These are phyloP conservation scores for Apodospora peruviana DNA, from an alignment of 495 filamentous ascomycete genomes.

Conservation along the genomic window DNA sequence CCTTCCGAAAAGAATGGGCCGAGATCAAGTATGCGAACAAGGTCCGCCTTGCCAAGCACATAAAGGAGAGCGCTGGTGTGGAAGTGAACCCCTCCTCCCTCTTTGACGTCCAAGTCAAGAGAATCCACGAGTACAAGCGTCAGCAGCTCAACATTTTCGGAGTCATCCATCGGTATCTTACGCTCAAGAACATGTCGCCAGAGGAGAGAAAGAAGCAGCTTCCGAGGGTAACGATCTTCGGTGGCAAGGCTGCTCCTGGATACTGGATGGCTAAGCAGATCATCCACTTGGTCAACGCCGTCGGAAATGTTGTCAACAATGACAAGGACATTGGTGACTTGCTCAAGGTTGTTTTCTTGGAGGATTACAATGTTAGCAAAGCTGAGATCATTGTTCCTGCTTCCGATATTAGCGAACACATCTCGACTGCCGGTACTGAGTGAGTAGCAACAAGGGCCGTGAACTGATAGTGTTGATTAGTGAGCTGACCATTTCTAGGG, in stretches of 20 bases:
- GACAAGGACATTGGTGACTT: slow-evolving; percentile 89
- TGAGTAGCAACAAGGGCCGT: slow-evolving; percentile 29
- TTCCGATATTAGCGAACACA: slow-evolving; percentile 95
- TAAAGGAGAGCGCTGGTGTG: slow-evolving; percentile 72
- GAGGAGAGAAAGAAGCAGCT: slow-evolving; percentile 83
- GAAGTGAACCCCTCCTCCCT: slow-evolving; percentile 81
- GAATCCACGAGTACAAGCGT: slow-evolving; percentile 98
- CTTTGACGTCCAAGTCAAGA: slow-evolving; percentile 97
- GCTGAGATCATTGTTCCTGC: slow-evolving; percentile 94
- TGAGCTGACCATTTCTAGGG: slow-evolving; percentile 24
- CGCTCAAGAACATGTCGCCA: slow-evolving; percentile 75
- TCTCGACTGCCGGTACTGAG: slow-evolving; percentile 96
- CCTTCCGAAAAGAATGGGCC: slow-evolving; percentile 85
- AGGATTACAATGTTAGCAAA: slow-evolving; percentile 99
- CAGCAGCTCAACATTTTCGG: slow-evolving; percentile 99
- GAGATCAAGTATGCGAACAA: slow-evolving; percentile 72
- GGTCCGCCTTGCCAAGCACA: slow-evolving; percentile 80
- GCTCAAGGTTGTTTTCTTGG: slow-evolving; percentile 93
- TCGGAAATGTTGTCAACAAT: slow-evolving; percentile 85
- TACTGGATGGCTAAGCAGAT: slow-evolving; percentile 99
- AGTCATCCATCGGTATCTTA: slow-evolving; percentile 90
- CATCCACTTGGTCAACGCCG: slow-evolving; percentile 92
- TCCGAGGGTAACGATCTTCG: slow-evolving; percentile 94
- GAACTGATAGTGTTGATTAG: background rate
- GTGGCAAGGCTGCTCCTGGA: slow-evolving; percentile 93